A percentile compares a stretch with the other conserved stretches of the same genome.
These are phyloP conservation scores for Aspergillus ruber DNA, from an alignment of 2,329 filamentous ascomycete genomes.

Conservation along the genomic window DNA sequence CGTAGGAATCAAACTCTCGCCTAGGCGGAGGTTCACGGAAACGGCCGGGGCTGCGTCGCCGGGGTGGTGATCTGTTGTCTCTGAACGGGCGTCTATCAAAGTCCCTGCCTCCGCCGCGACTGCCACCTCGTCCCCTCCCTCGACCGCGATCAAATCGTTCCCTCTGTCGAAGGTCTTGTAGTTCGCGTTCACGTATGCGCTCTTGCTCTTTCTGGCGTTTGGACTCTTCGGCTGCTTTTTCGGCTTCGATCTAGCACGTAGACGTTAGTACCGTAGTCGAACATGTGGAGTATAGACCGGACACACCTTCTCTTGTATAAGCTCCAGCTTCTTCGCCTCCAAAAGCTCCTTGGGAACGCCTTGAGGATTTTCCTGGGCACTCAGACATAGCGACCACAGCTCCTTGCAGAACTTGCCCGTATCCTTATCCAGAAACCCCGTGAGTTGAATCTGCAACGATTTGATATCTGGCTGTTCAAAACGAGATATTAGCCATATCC, in stretches of 20 bases:
- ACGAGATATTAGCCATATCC: slow-evolving; percentile 1
- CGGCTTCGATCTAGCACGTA: slow-evolving; percentile 63
- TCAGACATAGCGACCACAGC: slow-evolving; percentile 84
- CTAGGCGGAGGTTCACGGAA: slow-evolving; percentile 41
- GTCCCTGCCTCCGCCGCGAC: slow-evolving; percentile 32
- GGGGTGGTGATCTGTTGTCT: slow-evolving; percentile 48
- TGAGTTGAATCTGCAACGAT: slow-evolving; percentile 85
- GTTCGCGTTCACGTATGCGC: slow-evolving; percentile 63
- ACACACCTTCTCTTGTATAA: slow-evolving; percentile 85
- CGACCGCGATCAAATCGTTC: slow-evolving; percentile 37
- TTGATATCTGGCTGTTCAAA: slow-evolving; percentile 80
- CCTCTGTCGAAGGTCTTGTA: slow-evolving; percentile 59
- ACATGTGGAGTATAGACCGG: background rate
- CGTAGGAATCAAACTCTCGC: slow-evolving; percentile 52
- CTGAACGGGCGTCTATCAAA: slow-evolving; percentile 45
- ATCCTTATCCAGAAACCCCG: slow-evolving; percentile 90
- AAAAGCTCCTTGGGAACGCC: slow-evolving; percentile 91
- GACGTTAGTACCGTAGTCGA: slow-evolving; percentile 6
- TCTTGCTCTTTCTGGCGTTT: slow-evolving; percentile 66
- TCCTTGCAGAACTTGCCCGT: slow-evolving; percentile 86
- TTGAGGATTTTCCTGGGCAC: slow-evolving; percentile 78
- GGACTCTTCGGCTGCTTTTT: slow-evolving; percentile 70
- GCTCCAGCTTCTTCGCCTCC: slow-evolving; percentile 91
- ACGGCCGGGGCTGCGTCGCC: slow-evolving; percentile 43
- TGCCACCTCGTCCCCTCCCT: slow-evolving; percentile 31